Base-by-base conservation (phyloP, 139 green algal species). In the Picochlorum sp. region DNA sequence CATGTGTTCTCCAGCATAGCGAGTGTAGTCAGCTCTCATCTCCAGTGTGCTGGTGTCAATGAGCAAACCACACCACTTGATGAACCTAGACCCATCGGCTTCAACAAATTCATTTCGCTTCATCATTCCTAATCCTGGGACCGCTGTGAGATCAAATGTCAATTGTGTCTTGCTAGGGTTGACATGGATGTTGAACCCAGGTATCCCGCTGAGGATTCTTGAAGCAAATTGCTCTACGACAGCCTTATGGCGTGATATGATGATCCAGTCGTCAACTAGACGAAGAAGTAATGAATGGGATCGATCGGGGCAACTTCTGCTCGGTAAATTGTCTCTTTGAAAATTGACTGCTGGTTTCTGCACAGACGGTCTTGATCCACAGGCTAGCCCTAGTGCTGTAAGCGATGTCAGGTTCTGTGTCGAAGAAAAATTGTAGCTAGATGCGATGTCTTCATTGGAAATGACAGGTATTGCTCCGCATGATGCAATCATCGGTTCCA, bases 11-110 rank as follows among this genome's bases (percentile, higher is more conserved):
- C 77, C 73, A 2, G 32, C 46, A 62, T 88, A 93, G 54, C 88
- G 72, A 3, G 75, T 94, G 88, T 97, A 97, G 76, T 97, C 91
- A 4, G 74, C 87, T 64, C 77, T 76, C 15, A 93, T 23, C 73
- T 92, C 91, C 56, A 97, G 82, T 1, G 34, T 90, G 6, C 49
- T 10, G 0, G 34, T 60, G 63, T 92, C 83, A 54, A 97, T 62
- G 26, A 97, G 69, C 68, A 97, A 78, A 8, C 91, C 91, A 65
- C 88, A 95, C 90, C 91, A 97, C 41, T 69, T 77, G 41, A 95
- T 62, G 66, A 84, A 94, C 1, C 24, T 58, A 2, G 16, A 46
- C 2, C 83, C 80, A 26, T 76, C 63, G 13, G 13, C 34, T 23
- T 28, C 16, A n/a, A 24, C 24, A 26, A 14, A 28, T 50, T 60